Evolutionary conservation across 305 asterid genomes (phyloP).

Genomic region (Solanum aculeatissimum): DNA sequence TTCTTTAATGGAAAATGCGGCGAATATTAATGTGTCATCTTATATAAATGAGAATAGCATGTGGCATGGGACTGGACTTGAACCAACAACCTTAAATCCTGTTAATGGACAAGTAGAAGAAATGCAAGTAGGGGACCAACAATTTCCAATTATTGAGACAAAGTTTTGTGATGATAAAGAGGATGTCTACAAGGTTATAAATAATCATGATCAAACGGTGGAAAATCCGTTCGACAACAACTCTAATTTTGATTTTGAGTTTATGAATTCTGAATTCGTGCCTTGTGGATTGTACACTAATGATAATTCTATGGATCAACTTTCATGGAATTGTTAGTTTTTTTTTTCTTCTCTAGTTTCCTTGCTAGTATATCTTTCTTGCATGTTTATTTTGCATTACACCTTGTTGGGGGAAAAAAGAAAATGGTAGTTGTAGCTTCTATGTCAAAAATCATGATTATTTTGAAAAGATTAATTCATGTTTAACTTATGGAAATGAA

Average conservation of each 20-base stretch:
- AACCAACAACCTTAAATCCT: conserved; percentile 1
- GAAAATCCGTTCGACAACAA: conserved; percentile 15
- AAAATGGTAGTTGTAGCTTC: not conserved
- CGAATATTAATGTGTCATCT: not conserved
- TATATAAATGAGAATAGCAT: not conserved
- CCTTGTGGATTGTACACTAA: conserved; percentile 33
- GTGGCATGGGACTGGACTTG: conserved; percentile 10
- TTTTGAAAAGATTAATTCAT: not conserved
- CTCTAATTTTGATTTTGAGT: conserved; percentile 39
- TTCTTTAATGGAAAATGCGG: not conserved
- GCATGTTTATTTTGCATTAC: not conserved
- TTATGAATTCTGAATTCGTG: conserved; percentile 34
- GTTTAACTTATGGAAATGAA: not conserved
- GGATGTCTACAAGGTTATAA: not conserved
- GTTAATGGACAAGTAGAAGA: not conserved
- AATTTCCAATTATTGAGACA: not conserved
- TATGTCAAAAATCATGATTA: not conserved
- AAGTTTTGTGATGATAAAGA: conserved; percentile 4
- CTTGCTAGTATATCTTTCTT: not conserved
- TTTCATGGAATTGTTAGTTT: conserved; percentile 59
- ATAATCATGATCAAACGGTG: not conserved
- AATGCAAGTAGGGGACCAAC: not conserved
- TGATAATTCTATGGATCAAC: conserved; percentile 39
- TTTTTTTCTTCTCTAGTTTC: not conserved
- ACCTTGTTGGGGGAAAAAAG: not conserved